Base-by-base conservation (phyloP, 129 eudicot species). In the Arctium lappa region DNA sequence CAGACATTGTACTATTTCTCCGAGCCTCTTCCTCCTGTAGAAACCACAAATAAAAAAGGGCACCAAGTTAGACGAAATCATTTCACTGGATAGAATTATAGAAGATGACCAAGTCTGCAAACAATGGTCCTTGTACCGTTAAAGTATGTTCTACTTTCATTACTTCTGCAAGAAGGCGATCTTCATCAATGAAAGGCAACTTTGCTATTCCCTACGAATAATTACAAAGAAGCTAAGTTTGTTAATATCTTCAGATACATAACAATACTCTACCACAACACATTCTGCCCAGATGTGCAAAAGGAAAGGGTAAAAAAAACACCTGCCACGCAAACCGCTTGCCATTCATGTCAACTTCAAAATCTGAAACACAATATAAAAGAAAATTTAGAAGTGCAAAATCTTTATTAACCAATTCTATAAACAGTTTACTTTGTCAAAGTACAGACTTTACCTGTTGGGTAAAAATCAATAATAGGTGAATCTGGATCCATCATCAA, bases 301-400 rank as follows among this genome's bases (percentile, higher is more conserved):
- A 78, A 66, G 40, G 6, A 15, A 46, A 71, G 70, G 30, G 30
- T 62, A 33, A 68, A 68, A 16, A 40, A 69, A 81, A 36, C 70
- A 95, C 99, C 99, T 93, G 98, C 99, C 99, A 96, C 31, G 98
- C 89, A 85, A 75, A 96, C 42, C 99, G 89, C 86, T 96, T 96
- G 48, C 98, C 99, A 80, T 93, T 93, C 99, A 93, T 93, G 89
- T 96, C 99, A n/a, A 93, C 94, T 81, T 93, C 98, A 86, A 96
- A 96, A 87, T 96, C 99, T 95, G 93, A 83, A 39, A 75, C 63
- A 65, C 65, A 46, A 34, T 40, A 68, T 5, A 42, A n/a, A 71
- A 73, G 32, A 31, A 69, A 38, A 6, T 40, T 9, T 31, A 16
- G 27, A 68, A 68, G 72, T 68, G 33, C 73, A 72, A 12, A 82